These are phyloP conservation scores for Danielozyma ontarioensis DNA, from an alignment of 805 yeast genomes.

Conservation along the genomic window DNA sequence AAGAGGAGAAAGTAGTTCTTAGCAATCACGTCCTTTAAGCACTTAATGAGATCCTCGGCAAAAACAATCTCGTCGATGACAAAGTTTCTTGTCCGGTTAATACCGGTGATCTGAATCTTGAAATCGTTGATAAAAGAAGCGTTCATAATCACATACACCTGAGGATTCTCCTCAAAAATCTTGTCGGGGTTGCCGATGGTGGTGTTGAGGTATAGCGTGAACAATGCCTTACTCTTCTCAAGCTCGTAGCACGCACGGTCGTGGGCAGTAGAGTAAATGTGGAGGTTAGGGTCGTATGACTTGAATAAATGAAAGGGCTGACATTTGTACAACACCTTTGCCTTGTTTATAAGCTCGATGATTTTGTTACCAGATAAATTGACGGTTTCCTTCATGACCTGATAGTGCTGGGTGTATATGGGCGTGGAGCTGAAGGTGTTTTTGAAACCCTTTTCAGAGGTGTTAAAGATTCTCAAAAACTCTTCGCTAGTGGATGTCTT, in stretches of 20 bases:
- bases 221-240: conserved; percentile 58
- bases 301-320: conserved; percentile 86
- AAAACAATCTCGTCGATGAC: conserved; percentile 17
- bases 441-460: conserved; percentile 21
- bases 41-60: conserved; percentile 14
- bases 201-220: conserved; percentile 63
- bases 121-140: conserved; percentile 35
- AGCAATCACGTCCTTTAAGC: conserved; percentile 17
- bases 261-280: conserved; percentile 66
- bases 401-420: conserved; percentile 21
- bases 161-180: conserved; percentile 28
- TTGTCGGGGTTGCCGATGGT: conserved; percentile 27
- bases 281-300: conserved; percentile 28
- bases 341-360: conserved; percentile 57
- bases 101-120: conserved; percentile 11
- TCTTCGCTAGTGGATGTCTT: conserved; percentile 8
- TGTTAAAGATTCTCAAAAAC: conserved; percentile 22
- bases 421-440: conserved; percentile 12
- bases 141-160: conserved; percentile 44
- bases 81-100: conserved; percentile 10
- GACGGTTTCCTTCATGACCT: conserved; percentile 10
- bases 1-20: conserved; percentile 15
- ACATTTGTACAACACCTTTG: conserved; percentile 67
- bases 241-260: conserved; percentile 44
- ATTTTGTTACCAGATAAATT: conserved; percentile 31